Percentiles rank a stretch among this genome's conserved stretches.
Conservation (phyloP, 2,329 filamentous ascomycete species). For the Colletotrichum kahawae region DNA sequence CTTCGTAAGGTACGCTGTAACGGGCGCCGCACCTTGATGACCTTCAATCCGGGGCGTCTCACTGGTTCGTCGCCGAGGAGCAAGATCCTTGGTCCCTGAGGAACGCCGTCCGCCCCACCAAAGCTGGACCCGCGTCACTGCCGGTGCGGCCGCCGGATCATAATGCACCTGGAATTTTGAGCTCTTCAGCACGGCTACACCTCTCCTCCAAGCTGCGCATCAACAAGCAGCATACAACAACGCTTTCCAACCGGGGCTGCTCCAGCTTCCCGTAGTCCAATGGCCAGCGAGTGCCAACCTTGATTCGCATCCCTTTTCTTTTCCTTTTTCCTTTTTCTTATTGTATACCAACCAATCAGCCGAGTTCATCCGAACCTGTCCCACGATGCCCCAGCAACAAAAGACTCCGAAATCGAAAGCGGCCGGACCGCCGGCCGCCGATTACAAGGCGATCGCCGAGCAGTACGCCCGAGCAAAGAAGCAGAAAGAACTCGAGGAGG, state of each 20-base stretch:
- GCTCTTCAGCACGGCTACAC: slow-evolving; percentile 6
- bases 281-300: slow-evolving; percentile 15
- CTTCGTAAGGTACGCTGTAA: neutral
- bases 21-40: neutral
- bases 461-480: slow-evolving; percentile 60
- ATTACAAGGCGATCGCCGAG: slow-evolving; percentile 58
- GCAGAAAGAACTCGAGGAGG: slow-evolving; percentile 49
- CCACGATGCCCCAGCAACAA: slow-evolving; percentile 18
- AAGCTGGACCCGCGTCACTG: slow-evolving; percentile 3
- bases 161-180: slow-evolving; percentile 11
- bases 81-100: slow-evolving; percentile 8
- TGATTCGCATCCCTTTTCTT: slow-evolving; percentile 10
- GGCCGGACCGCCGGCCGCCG: slow-evolving; percentile 31
- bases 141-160: neutral
- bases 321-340: slow-evolving; percentile 5
- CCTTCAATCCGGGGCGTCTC: neutral
- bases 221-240: neutral
- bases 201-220: neutral
- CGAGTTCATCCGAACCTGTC: neutral
- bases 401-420: slow-evolving; percentile 7
- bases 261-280: slow-evolving; percentile 6
- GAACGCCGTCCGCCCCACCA: slow-evolving; percentile 8
- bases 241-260: slow-evolving; percentile 10
- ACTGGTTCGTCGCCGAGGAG: neutral
- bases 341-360: slow-evolving; percentile 5